Percentiles rank a stretch among this genome's conserved stretches.
Evolutionary conservation across 1,139 yeast species (phyloP).

Genomic region (Pneumocystis murina): DNA sequence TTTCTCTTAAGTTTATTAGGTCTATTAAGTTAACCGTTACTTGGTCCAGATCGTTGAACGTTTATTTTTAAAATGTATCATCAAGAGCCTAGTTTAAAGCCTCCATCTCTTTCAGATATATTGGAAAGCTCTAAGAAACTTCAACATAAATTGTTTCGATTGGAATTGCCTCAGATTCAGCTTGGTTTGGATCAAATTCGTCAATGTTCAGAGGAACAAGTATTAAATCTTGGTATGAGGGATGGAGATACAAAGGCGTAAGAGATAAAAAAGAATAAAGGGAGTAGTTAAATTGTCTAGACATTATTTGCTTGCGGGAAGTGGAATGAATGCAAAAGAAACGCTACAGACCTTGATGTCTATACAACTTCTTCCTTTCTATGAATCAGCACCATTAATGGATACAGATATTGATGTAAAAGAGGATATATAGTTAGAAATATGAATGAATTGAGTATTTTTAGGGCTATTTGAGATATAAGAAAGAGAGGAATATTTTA

Average conservation of each 20-base stretch:
- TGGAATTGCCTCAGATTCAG: slow-evolving; percentile 8
- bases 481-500: slow-evolving; percentile 70
- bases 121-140: slow-evolving; percentile 4
- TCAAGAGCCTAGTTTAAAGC: neutral
- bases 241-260: slow-evolving; percentile 59
- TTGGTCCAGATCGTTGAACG: too few species aligned
- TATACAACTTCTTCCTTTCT: slow-evolving; percentile 20
- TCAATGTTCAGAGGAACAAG: neutral
- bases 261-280: slow-evolving; percentile 14
- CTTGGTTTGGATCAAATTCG: slow-evolving; percentile 4
- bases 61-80: neutral
- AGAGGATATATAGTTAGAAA: neutral
- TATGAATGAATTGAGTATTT: neutral
- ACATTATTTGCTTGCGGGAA: slow-evolving; percentile 76
- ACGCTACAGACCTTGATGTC: slow-evolving; percentile 45
- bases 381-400: slow-evolving; percentile 17
- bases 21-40: too few species aligned
- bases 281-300: slow-evolving; percentile 16
- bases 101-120: neutral
- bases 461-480: slow-evolving; percentile 33
- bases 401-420: slow-evolving; percentile 21
- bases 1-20: neutral
- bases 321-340: slow-evolving; percentile 80
- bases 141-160: slow-evolving; percentile 3
- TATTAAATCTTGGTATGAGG: slow-evolving; percentile 19